Evolutionary conservation across 2,329 filamentous ascomycete species (phyloP).

Genomic region (Colletotrichum gigasporum): DNA sequence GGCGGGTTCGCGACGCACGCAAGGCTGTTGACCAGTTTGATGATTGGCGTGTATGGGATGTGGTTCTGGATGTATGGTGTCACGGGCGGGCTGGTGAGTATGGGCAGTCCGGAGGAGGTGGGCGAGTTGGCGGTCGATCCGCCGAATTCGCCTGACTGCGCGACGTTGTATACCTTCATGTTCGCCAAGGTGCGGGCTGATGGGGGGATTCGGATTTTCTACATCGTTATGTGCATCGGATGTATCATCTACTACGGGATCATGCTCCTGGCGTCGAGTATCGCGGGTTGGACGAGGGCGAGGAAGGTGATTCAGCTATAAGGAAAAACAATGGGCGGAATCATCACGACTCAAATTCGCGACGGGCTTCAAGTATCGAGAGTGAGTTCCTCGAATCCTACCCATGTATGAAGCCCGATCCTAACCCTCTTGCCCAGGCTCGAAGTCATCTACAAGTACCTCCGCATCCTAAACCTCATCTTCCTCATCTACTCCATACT

Average conservation of each 20-base stretch:
- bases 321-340: slow-evolving; percentile 7
- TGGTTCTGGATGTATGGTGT: slow-evolving; percentile 41
- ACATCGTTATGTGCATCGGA: slow-evolving; percentile 33
- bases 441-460: slow-evolving; percentile 33
- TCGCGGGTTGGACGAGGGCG: slow-evolving; percentile 32
- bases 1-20: slow-evolving; percentile 38
- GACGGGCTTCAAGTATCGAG: slow-evolving; percentile 34
- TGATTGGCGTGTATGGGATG: slow-evolving; percentile 36
- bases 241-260: slow-evolving; percentile 35
- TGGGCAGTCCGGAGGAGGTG: slow-evolving; percentile 31
- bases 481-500: slow-evolving; percentile 38
- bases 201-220: slow-evolving; percentile 35
- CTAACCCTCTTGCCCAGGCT: slow-evolving; percentile 17
- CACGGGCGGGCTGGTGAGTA: slow-evolving; percentile 8
- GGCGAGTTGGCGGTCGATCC: slow-evolving; percentile 26
- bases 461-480: slow-evolving; percentile 36
- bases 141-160: slow-evolving; percentile 31
- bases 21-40: slow-evolving; percentile 35
- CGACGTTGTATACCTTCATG: slow-evolving; percentile 36
- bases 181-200: slow-evolving; percentile 36
- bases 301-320: slow-evolving; percentile 2
- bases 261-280: slow-evolving; percentile 34
- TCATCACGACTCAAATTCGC: slow-evolving; percentile 31
- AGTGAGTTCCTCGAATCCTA: slow-evolving; percentile 30
- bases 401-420: too few relatives aligned